These are phyloP conservation scores for Candida xyloterini DNA, from an alignment of 805 yeast species.

Conservation along the genomic window DNA sequence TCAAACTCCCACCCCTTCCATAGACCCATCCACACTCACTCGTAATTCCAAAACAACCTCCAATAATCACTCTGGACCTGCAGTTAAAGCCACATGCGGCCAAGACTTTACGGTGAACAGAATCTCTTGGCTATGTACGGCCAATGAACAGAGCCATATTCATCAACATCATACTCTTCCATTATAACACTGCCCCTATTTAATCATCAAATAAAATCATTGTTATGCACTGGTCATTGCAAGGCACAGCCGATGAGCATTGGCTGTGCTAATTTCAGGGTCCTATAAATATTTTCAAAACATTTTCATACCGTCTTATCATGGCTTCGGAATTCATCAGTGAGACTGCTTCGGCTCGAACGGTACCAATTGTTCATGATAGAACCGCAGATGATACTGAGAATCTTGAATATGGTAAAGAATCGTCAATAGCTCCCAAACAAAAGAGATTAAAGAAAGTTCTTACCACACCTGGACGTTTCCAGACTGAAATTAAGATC, in stretches of 20 bases:
- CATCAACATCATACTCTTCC: no score
- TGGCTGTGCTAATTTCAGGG: constrained; percentile 10
- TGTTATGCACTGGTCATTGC: no score
- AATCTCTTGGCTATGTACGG: no score
- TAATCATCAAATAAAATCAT: no score
- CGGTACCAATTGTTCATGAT: neutral
- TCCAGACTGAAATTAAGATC: constrained; percentile 14
- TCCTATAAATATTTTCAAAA: constrained; percentile 1
- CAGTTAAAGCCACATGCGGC: no score
- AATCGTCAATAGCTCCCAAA: neutral
- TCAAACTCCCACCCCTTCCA: no score
- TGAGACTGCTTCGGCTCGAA: constrained; percentile 1
- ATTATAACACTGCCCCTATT: no score
- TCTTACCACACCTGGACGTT: constrained; percentile 17
- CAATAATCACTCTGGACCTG: no score
- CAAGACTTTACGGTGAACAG: no score
- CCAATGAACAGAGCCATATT: no score
- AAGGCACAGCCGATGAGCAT: neutral
- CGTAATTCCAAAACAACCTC: no score
- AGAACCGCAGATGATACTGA: neutral
- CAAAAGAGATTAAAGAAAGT: constrained; percentile 5
- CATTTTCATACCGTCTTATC: neutral
- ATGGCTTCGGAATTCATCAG: constrained; percentile 1
- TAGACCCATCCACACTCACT: no score
- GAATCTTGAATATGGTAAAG: neutral